Base-by-base conservation (phyloP, 139 green algal species). In the Deuterostichococcus epilithicus region DNA sequence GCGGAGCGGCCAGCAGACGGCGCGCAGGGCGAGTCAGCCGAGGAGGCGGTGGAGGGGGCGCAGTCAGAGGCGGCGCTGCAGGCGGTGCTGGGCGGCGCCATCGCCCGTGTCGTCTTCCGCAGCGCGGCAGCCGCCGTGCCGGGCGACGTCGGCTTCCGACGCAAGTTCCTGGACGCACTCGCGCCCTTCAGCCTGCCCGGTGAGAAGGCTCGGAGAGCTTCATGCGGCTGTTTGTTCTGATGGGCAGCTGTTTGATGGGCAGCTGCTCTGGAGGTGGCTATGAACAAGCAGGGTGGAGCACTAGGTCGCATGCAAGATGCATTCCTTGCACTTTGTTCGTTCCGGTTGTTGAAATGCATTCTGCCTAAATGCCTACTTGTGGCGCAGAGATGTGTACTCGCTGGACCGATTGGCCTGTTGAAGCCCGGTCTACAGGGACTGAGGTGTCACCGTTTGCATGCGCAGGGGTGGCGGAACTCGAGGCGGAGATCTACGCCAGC, bases 71-170 rank as follows among this genome's bases (percentile, higher is more conserved):
- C 83, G 22, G 91, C 91, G 0, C 80, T 90, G 28, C 65, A 79
- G 1, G 81, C 79, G 8, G 85, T 96, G n/a, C 81, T 96, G 45
- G 78, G 72, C 2, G 91, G 90, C 44, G 89, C 71, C 63, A 81
- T 96, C 39, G 91, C 88, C 1, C 35, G 47, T 0, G 73, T 94
- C 28, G 91, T 93, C 34, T 76, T 78, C 42, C 73, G 75, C 13
- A 90, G 73, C 30, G 91, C 91, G 0, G 58, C 91, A 5, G 74
- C 73, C 26, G 82, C 82, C 0, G 18, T 88, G 1, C 88, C 90
- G 8, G 35, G 32, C 33, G 84, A 74, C 66, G 68, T 90, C 70
- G 68, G 68, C 33, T 83, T 93, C 35, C 75, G 83, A 0, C 25
- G 59, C 1, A 59, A 76, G 1, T 84, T 96, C 45, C 75, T 96